Evolutionary conservation across 2,329 filamentous ascomycete genomes (phyloP).

Genomic region (Exophiala xenobiotica): DNA sequence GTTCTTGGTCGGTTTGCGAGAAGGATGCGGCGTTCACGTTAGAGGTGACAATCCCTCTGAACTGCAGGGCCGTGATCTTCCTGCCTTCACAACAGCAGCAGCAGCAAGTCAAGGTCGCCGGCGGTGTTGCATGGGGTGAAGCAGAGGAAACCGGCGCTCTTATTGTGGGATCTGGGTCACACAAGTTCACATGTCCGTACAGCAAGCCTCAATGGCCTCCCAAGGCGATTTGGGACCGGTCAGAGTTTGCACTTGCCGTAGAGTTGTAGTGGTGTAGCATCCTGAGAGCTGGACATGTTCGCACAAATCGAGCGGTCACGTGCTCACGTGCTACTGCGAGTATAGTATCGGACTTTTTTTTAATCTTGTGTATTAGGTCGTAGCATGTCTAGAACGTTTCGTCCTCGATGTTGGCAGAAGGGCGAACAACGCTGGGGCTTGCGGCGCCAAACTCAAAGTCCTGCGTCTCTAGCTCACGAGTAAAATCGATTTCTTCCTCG

Average conservation of each 20-base stretch:
- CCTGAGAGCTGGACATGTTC: too few species aligned
- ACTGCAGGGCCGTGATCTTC: neutral
- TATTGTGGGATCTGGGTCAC: neutral
- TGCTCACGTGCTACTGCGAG: too few species aligned
- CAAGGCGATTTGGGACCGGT: too few species aligned
- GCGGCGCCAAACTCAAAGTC: slow-evolving; percentile 40
- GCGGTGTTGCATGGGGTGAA: neutral
- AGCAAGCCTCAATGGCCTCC: neutral
- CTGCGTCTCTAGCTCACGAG: slow-evolving; percentile 23
- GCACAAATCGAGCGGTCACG: too few species aligned
- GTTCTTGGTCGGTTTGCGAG: slow-evolving; percentile 20
- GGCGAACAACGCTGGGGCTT: slow-evolving; percentile 48
- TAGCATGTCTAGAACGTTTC: slow-evolving; percentile 49
- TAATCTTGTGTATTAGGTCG: too few species aligned
- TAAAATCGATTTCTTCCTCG: slow-evolving; percentile 34
- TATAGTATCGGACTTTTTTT: too few species aligned
- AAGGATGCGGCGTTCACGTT: neutral
- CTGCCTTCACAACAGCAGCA: neutral
- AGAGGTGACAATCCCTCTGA: neutral
- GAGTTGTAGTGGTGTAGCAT: too few species aligned
- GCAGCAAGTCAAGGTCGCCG: neutral
- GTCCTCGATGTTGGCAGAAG: slow-evolving; percentile 43
- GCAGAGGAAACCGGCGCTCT: neutral
- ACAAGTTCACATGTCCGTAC: neutral
- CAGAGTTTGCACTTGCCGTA: too few species aligned